Base-by-base conservation (phyloP, 768 basidiomycete species). In the Russula dissimulans region DNA sequence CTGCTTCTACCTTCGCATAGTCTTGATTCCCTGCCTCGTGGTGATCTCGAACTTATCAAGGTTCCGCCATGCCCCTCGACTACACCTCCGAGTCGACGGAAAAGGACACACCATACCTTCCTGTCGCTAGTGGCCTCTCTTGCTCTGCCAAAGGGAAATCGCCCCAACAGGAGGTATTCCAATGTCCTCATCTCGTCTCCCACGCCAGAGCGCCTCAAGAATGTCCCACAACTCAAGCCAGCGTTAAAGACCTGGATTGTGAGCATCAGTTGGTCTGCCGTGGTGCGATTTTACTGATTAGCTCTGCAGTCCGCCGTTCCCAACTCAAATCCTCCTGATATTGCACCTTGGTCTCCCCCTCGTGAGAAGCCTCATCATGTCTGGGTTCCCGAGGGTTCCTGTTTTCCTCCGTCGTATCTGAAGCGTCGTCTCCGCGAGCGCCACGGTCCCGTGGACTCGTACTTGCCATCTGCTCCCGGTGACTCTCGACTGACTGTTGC, bases 351-450 rank as follows among this genome's bases (percentile, higher is more conserved):
- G 65, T 48, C 57, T n/a, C 63, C 62, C n/a, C 50, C 65, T 49
- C 54, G 36, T 43, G 58, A 64, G 29, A 49, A 4, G 10, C 38
- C 51, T 31, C n/a, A 44, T 12, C 47, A 60, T 22, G 47, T 60
- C 46, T 65, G 65, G 65, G 56, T 60, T 1, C 62, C 65, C 22
- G 65, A 65, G 34, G 65, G 65, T 18, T 65, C 65, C 14, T 64
- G 43, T 36, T 64, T 65, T 53, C 65, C 65, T 59, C 65, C 65
- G 34, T 50, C 38, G 0, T 60, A 65, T 43, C 50, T 65, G n/a
- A 44, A 47, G 32, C 38, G 38, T 22, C 39, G 38, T 42, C 50
- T 65, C 29, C 50, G 42, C 4, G 55, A 42, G 38, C 63, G 53
- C 9, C 54, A 51, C 26, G 45, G 59, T 14, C 44, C 29, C 5